Evolutionary conservation across 2,329 filamentous ascomycete species (phyloP).

Genomic region (Anthostomella pinea): DNA sequence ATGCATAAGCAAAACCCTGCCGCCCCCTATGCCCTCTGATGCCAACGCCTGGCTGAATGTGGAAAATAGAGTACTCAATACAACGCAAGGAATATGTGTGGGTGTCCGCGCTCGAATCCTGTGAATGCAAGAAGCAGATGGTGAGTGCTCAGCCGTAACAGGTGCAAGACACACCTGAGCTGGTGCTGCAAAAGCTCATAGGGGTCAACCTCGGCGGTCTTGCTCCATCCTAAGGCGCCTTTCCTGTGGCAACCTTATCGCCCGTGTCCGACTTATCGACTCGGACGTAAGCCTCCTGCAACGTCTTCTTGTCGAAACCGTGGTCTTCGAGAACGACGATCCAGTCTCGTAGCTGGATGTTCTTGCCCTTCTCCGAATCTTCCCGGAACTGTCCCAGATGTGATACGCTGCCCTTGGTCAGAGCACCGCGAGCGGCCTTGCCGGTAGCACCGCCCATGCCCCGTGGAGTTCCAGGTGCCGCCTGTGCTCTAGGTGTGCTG

Average conservation of each 20-base stretch:
- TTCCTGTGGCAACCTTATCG: conserved; percentile 22
- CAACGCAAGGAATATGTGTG: conserved; percentile 16
- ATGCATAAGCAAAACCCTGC: conserved; percentile 21
- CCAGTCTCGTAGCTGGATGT: conserved; percentile 83
- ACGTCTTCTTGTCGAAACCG: conserved; percentile 61
- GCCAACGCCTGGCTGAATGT: conserved; percentile 30
- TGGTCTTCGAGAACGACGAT: conserved; percentile 77
- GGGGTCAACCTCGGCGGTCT: no score
- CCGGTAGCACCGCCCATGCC: conserved; percentile 32
- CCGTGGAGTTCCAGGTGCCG: conserved; percentile 35
- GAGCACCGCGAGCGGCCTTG: conserved; percentile 31
- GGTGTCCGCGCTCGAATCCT: conserved; percentile 2
- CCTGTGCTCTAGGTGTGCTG: conserved; percentile 44
- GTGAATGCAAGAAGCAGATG: neutral
- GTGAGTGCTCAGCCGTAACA: no score
- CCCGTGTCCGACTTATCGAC: conserved; percentile 46
- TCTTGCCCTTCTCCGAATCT: conserved; percentile 70
- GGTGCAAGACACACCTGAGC: no score
- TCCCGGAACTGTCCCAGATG: conserved; percentile 75
- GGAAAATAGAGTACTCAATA: conserved; percentile 26
- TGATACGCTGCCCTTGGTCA: conserved; percentile 58
- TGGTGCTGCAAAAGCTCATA: no score
- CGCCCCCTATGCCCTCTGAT: conserved; percentile 26
- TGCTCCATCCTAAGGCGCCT: no score
- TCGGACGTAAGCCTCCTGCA: conserved; percentile 56